These are phyloP conservation scores for Populus alba DNA, from an alignment of 345 rosid genomes.

Conservation along the genomic window DNA sequence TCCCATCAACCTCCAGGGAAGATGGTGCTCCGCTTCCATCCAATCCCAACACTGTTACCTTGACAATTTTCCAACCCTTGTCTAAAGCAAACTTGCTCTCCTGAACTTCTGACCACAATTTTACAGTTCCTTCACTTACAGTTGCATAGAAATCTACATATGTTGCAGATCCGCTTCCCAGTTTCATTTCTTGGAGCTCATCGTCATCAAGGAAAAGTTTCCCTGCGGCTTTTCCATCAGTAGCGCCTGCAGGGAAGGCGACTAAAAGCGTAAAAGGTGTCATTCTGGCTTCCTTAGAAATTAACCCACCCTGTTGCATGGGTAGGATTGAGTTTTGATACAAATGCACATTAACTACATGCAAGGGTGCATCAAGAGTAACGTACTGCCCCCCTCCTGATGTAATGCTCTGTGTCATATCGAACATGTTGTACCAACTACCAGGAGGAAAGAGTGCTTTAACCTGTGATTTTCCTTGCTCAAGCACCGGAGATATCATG, in stretches of 20 bases:
- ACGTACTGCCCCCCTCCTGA: slow-evolving; percentile 53
- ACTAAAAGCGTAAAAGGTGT: slow-evolving; percentile 80
- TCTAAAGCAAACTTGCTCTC: slow-evolving; percentile 68
- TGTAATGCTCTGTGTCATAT: slow-evolving; percentile 52
- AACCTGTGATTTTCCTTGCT: slow-evolving; percentile 64
- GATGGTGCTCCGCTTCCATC: slow-evolving; percentile 41
- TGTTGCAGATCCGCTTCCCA: slow-evolving; percentile 64
- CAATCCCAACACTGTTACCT: slow-evolving; percentile 67
- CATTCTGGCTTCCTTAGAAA: slow-evolving; percentile 75
- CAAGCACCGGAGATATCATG: slow-evolving; percentile 90
- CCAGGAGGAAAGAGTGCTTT: slow-evolving; percentile 88
- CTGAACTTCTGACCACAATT: slow-evolving; percentile 78
- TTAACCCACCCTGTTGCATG: slow-evolving; percentile 85
- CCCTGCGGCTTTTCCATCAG: slow-evolving; percentile 68
- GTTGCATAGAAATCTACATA: slow-evolving; percentile 65
- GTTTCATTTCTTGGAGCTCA: slow-evolving; percentile 88
- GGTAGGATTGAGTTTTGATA: slow-evolving; percentile 79
- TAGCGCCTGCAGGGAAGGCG: slow-evolving; percentile 67
- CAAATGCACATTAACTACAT: slow-evolving; percentile 78
- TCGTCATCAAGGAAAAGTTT: slow-evolving; percentile 72
- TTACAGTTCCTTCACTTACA: slow-evolving; percentile 51
- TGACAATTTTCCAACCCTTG: slow-evolving; percentile 73
- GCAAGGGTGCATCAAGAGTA: slow-evolving; percentile 70
- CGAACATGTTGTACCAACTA: slow-evolving; percentile 82
- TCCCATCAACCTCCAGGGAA: slow-evolving; percentile 52